Evolutionary conservation across 75 land plant species (phyloP), one percentile per base, ranked within the genome.

Genomic region (Gnetum montanum): DNA sequence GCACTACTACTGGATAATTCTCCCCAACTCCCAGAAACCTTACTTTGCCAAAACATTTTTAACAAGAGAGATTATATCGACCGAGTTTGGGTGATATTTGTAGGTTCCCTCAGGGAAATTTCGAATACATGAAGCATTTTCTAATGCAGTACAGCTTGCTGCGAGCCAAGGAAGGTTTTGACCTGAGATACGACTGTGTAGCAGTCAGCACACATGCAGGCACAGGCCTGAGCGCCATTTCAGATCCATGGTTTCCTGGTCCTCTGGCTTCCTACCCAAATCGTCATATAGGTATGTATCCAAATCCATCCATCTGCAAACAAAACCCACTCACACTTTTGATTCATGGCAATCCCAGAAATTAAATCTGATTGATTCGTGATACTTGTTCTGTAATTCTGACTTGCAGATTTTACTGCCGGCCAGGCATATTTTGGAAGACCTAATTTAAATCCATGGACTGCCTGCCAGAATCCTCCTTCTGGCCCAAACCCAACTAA

Each of bases 51-150:
- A 1, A 37, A 1, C 1, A 3, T 37, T 37, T 1, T 10, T 10
- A 10, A 10, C 13, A 0, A 37, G 13, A 10, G 40, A 3, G 13
- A 37, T 10, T 37, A 1, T 3, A 10, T 10, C 8, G 13, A 37
- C 4, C 13, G 40, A 37, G 13, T 10, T 15, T 37, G 2, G 15
- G 8, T 10, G 2, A 10, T 3, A 10, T 37, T 37, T 10, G 40
- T 63, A 78, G 90, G 52, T 75, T 86, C 49, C 69, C 79, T 57
- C 67, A 52, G 12, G 77, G 75, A 58, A 72, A 74, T 59, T 49
- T 65, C 8, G 82, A 86, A 20, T 66, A 66, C 62, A 83, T 86
- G 70, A 86, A 77, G 65, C 67, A 76, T 55, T 82, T 76, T 20
- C 37, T 86, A n/a, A n/a, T 68, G 23, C 72, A 76, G 19, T 86